A percentile compares a stretch with the other conserved stretches of the same genome.
These are phyloP conservation scores for Nymphaea colorata DNA, from an alignment of 164 flowering plant species.

Conservation along the genomic window DNA sequence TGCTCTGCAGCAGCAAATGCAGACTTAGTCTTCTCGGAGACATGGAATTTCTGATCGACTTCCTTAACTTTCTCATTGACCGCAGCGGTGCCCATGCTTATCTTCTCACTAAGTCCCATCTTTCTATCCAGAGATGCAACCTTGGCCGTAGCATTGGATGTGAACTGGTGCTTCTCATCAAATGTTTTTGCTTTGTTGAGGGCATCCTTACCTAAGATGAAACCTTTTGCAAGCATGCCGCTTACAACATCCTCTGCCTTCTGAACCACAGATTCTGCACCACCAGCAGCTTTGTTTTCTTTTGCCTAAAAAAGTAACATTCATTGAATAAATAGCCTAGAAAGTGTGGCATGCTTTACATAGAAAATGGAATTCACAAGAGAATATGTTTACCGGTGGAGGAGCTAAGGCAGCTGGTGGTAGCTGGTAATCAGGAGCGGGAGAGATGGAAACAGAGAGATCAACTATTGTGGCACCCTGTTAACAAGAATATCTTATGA, in stretches of 20 bases:
- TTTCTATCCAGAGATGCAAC: conserved; percentile 74
- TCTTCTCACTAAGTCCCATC: conserved; percentile 74
- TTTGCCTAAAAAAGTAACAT: conserved; percentile 14
- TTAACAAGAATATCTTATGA: conserved; percentile 1
- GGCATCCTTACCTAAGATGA: conserved; percentile 81
- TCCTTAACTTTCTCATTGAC: conserved; percentile 77
- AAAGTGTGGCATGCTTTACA: neutral
- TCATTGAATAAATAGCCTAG: neutral
- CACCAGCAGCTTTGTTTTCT: conserved; percentile 25
- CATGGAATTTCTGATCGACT: conserved; percentile 84
- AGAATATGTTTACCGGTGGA: conserved; percentile 25
- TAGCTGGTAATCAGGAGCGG: conserved; percentile 58
- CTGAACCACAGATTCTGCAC: conserved; percentile 57
- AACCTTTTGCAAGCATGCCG: conserved; percentile 84
- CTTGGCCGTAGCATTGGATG: conserved; percentile 82
- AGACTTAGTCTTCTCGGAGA: conserved; percentile 82
- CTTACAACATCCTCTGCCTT: conserved; percentile 93
- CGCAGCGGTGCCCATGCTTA: conserved; percentile 50
- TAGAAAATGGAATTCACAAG: neutral
- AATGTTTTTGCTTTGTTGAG: conserved; percentile 67
- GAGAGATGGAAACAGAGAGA: conserved; percentile 47
- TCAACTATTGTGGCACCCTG: conserved; percentile 98
- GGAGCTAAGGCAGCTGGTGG: conserved; percentile 45
- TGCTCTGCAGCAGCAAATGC: conserved; percentile 86
- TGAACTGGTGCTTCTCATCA: conserved; percentile 76